Evolutionary conservation across 108 stramenopile species (phyloP).

Genomic region (Pseudonitzschia delicatissima): DNA sequence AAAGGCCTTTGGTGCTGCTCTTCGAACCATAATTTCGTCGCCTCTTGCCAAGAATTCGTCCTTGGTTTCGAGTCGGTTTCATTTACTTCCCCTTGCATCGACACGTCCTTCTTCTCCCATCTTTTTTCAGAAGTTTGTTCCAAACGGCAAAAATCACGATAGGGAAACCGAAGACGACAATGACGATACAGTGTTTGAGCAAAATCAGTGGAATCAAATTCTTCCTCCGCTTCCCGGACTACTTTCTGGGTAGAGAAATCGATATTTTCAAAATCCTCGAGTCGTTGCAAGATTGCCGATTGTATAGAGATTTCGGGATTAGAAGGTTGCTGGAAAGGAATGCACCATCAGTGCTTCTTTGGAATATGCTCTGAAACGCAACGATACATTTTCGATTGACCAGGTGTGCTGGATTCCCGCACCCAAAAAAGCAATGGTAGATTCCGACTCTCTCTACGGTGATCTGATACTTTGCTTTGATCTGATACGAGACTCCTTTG

Average conservation of each 20-base stretch:
- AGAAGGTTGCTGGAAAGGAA: slow-evolving; percentile 44
- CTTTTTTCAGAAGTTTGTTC: neutral
- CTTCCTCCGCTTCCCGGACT: slow-evolving; percentile 40
- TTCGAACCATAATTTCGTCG: slow-evolving; percentile 36
- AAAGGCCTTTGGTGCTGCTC: slow-evolving; percentile 67
- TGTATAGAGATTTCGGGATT: slow-evolving; percentile 51
- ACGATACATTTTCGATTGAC: slow-evolving; percentile 9
- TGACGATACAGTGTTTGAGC: neutral
- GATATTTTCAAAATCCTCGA: slow-evolving; percentile 54
- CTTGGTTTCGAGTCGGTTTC: slow-evolving; percentile 43
- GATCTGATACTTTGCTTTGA: slow-evolving; percentile 23
- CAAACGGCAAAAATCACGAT: neutral
- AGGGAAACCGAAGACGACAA: neutral
- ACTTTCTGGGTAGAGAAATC: slow-evolving; percentile 64
- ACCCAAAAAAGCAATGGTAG: slow-evolving; percentile 4
- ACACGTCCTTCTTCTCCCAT: neutral
- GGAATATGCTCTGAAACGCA: slow-evolving; percentile 17
- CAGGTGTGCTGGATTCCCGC: slow-evolving; percentile 31
- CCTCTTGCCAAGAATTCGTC: slow-evolving; percentile 33
- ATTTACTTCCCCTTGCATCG: too few species aligned
- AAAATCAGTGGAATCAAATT: too few species aligned
- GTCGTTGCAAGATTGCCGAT: slow-evolving; percentile 32
- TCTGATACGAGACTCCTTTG: slow-evolving; percentile 9
- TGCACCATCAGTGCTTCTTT: slow-evolving; percentile 14
- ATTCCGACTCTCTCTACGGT: slow-evolving; percentile 26